These are phyloP conservation scores for Auricularia heimuer DNA, from an alignment of 768 basidiomycete genomes.

Conservation along the genomic window DNA sequence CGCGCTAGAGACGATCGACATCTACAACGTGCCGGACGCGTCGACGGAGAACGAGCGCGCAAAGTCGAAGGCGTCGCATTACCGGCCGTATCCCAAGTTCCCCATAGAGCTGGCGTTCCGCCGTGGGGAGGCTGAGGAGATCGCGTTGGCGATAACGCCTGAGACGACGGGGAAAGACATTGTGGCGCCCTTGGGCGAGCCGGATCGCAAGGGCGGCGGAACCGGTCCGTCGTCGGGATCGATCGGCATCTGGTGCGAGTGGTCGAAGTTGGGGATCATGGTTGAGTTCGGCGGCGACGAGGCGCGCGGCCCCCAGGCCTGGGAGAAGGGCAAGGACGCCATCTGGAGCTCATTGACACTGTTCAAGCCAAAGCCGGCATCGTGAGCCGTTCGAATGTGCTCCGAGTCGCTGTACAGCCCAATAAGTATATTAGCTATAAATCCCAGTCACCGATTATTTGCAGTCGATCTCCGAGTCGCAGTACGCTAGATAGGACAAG, in stretches of 20 bases:
- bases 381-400: no score
- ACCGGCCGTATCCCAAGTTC: conserved; percentile 45
- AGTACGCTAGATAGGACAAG: no score
- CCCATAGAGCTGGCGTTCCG: conserved; percentile 37
- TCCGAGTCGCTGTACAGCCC: no score
- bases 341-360: conserved; percentile 38
- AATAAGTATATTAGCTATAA: no score
- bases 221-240: conserved; percentile 73
- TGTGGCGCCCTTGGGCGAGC: conserved; percentile 69
- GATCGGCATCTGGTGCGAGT: conserved; percentile 91
- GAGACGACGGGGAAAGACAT: conserved; percentile 69
- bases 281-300: conserved; percentile 76
- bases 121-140: background rate
- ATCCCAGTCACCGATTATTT: no score
- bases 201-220: conserved; percentile 85
- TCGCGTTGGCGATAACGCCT: conserved; percentile 30
- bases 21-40: conserved; percentile 56
- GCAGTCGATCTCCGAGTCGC: no score
- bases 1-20: conserved; percentile 61
- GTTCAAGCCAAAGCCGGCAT: background rate
- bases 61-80: conserved; percentile 25
- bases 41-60: conserved; percentile 17
- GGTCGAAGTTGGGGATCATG: conserved; percentile 74
- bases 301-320: conserved; percentile 70
- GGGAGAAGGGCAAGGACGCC: conserved; percentile 80